Evolutionary conservation across 208 protist species (phyloP), one percentile per base, ranked within the genome.

Genomic region (Trypanosoma lewisi): DNA sequence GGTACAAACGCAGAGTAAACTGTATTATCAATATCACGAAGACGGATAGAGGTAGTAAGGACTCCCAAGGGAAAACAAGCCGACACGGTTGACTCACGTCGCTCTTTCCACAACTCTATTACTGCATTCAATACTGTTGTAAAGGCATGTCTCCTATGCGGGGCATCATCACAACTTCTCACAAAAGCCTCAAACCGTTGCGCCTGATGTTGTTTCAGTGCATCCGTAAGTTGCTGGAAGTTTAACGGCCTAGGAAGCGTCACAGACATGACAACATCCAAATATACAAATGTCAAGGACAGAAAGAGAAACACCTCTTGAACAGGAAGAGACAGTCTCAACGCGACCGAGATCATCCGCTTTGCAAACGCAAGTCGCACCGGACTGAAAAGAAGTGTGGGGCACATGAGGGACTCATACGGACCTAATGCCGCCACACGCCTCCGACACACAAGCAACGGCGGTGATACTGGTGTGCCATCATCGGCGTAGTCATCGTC

Each of bases 331-430:
- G 73, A 83, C 28, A 71, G 58, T 16, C 66, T 57, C 12, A 74
- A 74, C 31, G 83, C 76, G n/a, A 63, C 12, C 8, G 49, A 34
- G 19, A 70, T 55, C 42, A 89, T 41, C 2, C 62, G 56, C 5
- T 36, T 36, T 9, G 77, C 44, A 33, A 61, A 63, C 12, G 78
- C 74, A 4, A 70, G 63, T 17, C 83, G 63, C 14, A 91, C 45
- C 7, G 85, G 76, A 41, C 80, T 87, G 28, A 74, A 82, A 11
- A 87, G 67, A n/a, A 91, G 67, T 19, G 73, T 67, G 0, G 85
- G 85, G 41, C 85, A 88, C 33, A 82, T 53, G 2, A 85, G 70
- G 14, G 67, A 66, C 57, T 91, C 85, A 48, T 85, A 88, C 30
- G 69, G 78, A 0, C 79, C 52, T 11, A 82, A 52, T 21, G 83